Base-by-base conservation (phyloP, 495 filamentous ascomycete genomes). In the Penicillium malachiteum region DNA sequence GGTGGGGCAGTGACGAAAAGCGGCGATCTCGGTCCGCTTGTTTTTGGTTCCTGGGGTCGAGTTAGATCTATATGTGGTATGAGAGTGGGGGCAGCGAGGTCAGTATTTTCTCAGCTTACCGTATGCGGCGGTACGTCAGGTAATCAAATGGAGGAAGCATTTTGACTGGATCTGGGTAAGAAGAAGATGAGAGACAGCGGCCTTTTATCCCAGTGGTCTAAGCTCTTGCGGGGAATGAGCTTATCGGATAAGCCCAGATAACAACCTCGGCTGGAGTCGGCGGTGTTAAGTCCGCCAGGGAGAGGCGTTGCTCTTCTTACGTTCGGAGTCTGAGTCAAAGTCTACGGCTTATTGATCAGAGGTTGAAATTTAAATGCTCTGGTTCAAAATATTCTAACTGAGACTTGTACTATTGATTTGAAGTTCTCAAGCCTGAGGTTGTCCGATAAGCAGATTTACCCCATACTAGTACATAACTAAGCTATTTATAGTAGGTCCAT, bases 21-120 rank as follows among this genome's bases (percentile, higher is more conserved):
- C 87, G 82, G 18, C 77, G 67, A 7, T 78, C 75, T 14, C 94
- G 89, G 60, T 94, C 84, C 37, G 78, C 62, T 66, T 93, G 89
- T 76, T 98, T 98, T 60, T 81, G 78, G 65, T 82, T 79, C 74
- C 94, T 97, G 59, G 49, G 5, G 17, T 33, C 21, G 33, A 14
- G 26, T 33, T 41, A 37, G 35, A n/a, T 32, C 30, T 44, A 50
- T 30, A 12, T 30, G 11, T n/a, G 39, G 40, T 18, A 34, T 5
- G 31, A 13, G 33, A 14, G 3, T 45, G 40, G 6, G 4, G 31
- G 12, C 44, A 21, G n/a, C n/a, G 17, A 9, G 9, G 14, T 10
- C 5, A 17, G 26, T 52, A 54, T n/a, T 30, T 9, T 2, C 13
- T 18, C 9, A 16, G 60, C 71, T 56, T 70, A 84, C 83, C 83